These are phyloP conservation scores for Suillus plorans DNA, from an alignment of 768 basidiomycete genomes.

Conservation along the genomic window DNA sequence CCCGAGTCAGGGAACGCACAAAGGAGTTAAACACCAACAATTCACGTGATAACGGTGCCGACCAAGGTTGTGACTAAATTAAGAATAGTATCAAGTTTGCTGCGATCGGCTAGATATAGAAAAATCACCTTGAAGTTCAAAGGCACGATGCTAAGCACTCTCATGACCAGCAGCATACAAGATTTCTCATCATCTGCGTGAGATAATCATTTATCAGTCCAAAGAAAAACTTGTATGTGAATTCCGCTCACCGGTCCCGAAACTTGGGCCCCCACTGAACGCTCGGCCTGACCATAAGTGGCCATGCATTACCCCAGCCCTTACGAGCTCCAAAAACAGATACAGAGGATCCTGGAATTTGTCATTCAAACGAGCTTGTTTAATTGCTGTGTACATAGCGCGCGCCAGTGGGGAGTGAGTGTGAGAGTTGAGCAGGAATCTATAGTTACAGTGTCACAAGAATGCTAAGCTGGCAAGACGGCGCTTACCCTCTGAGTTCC, in stretches of 20 bases:
- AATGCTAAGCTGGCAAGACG: constrained; percentile 6
- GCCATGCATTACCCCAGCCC: constrained; percentile 97
- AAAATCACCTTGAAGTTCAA: constrained; percentile 83
- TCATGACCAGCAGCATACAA: constrained; percentile 94
- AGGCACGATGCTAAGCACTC: constrained; percentile 93
- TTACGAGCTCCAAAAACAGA: constrained; percentile 90
- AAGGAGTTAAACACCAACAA: constrained; percentile 98
- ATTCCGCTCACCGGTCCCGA: constrained; percentile 71
- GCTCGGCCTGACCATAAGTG: constrained; percentile 85
- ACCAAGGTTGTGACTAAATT: constrained; percentile 83
- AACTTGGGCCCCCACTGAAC: constrained; percentile 93
- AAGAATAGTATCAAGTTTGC: constrained; percentile 5
- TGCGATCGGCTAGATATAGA: constrained; percentile 5
- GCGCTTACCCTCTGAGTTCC: constrained; percentile 82
- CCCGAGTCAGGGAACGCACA: constrained; percentile 86
- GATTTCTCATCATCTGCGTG: constrained; percentile 86
- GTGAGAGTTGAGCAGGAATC: constrained; percentile 88
- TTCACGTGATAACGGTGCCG: constrained; percentile 94
- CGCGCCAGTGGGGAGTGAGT: constrained; percentile 87
- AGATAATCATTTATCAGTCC: constrained; percentile 22
- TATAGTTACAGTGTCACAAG: constrained; percentile 31
- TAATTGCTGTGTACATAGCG: constrained; percentile 85
- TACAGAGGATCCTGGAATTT: constrained; percentile 98
- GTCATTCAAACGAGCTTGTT: constrained; percentile 83
- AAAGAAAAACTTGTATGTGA: constrained; percentile 30